Percentiles rank a stretch among this genome's conserved stretches.
Conservation (phyloP, 1,139 yeast genomes). For the Diutina ranongensis region DNA sequence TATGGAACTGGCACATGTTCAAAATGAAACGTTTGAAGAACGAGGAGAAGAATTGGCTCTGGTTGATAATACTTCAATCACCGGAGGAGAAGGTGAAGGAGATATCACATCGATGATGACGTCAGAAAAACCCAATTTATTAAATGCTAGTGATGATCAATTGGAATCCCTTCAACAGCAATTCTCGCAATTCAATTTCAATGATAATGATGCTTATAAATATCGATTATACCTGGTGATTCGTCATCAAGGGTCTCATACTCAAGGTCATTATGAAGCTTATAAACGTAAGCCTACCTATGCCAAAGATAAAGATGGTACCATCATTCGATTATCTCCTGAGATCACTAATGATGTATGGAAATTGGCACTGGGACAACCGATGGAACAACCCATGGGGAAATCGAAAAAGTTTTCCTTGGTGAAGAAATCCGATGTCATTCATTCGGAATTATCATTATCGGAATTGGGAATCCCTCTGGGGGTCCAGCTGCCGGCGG, state of each 20-base stretch:
- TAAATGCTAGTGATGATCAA: slow-evolving; percentile 21
- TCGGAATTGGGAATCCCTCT: no score
- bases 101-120: not conserved
- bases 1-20: slow-evolving; percentile 33
- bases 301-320: slow-evolving; percentile 21
- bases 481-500: slow-evolving; percentile 5
- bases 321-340: not conserved
- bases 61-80: not conserved
- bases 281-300: slow-evolving; percentile 58
- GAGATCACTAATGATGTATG: not conserved
- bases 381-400: not conserved
- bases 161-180: slow-evolving; percentile 26
- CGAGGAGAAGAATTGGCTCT: not conserved
- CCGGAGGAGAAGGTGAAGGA: not conserved
- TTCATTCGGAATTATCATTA: not conserved
- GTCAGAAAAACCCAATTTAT: not conserved
- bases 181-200: slow-evolving; percentile 30
- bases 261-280: slow-evolving; percentile 84
- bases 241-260: slow-evolving; percentile 81
- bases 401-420: not conserved
- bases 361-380: not conserved
- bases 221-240: slow-evolving; percentile 64
- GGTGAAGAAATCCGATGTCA: not conserved
- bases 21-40: slow-evolving; percentile 8
- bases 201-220: slow-evolving; percentile 32